These are phyloP conservation scores for Annulohypoxylon moriforme DNA, from an alignment of 495 filamentous ascomycete genomes.

Conservation along the genomic window DNA sequence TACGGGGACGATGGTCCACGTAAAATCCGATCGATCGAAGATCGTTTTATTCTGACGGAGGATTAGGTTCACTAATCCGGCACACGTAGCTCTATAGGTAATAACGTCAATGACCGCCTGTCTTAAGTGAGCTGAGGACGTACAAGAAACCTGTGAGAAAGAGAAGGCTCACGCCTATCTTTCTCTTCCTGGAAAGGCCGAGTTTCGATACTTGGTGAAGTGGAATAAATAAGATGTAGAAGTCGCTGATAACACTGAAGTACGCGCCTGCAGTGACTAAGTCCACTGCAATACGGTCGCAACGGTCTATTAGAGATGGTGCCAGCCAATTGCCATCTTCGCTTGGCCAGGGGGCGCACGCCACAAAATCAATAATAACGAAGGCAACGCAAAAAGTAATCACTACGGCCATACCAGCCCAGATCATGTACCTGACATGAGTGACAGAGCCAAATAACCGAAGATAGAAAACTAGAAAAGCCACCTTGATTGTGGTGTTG, in stretches of 20 bases:
- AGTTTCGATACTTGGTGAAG: conserved; percentile 26
- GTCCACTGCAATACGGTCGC: not conserved
- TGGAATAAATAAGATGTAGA: conserved; percentile 38
- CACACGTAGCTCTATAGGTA: conserved; percentile 10
- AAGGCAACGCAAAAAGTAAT: conserved; percentile 18
- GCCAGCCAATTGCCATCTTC: conserved; percentile 48
- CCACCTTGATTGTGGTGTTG: conserved; percentile 33
- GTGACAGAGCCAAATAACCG: conserved; percentile 27
- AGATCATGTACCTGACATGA: conserved; percentile 28
- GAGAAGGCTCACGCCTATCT: conserved; percentile 29
- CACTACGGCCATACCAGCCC: conserved; percentile 28
- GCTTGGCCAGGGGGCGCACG: conserved; percentile 51
- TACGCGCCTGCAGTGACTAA: conserved; percentile 26
- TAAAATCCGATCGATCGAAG: conserved; percentile 29
- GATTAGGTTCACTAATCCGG: conserved; percentile 21
- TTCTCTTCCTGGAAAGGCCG: conserved; percentile 28
- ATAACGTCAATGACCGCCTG: not conserved
- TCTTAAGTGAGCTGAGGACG: not conserved
- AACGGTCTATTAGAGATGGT: conserved; percentile 9
- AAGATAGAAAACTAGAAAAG: conserved; percentile 33
- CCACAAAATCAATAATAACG: conserved; percentile 21
- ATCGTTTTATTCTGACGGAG: conserved; percentile 13
- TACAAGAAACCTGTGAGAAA: conserved; percentile 36
- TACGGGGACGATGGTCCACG: conserved; percentile 35
- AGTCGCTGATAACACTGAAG: conserved; percentile 27